Percentiles rank a stretch among this genome's conserved stretches.
Conservation (phyloP, 2,329 filamentous ascomycete species). For the Aureobasidium sp. region DNA sequence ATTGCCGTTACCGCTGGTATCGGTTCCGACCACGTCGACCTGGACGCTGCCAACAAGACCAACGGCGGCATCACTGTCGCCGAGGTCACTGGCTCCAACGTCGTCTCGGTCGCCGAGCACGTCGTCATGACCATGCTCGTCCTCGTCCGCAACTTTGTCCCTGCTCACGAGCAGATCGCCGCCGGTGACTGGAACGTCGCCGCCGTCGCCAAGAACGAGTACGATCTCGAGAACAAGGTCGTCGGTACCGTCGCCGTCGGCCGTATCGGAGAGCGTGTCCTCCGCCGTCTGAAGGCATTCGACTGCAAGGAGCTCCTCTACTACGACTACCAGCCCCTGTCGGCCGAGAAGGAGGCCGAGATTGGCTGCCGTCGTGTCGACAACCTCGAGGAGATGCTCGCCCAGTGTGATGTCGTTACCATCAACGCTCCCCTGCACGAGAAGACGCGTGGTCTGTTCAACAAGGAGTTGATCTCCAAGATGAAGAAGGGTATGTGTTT, state of each 20-base stretch:
- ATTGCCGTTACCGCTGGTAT: conserved; percentile 94
- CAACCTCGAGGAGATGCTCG: conserved; percentile 82
- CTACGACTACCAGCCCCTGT: conserved; percentile 97
- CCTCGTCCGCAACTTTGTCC: conserved; percentile 96
- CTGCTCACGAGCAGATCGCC: conserved; percentile 88
- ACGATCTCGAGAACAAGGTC: conserved; percentile 92
- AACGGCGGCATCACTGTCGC: conserved; percentile 96
- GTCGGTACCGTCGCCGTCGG: conserved; percentile 96
- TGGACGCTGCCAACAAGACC: conserved; percentile 94
- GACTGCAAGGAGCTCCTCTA: conserved; percentile 99
- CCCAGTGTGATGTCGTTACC: conserved; percentile 92
- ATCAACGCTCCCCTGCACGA: conserved; percentile 99
- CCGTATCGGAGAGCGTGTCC: conserved; percentile 95
- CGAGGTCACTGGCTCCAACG: conserved; percentile 96
- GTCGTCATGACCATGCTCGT: conserved; percentile 97
- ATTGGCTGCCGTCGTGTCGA: conserved; percentile 90
- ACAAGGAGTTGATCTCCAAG: conserved; percentile 97
- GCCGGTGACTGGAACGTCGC: conserved; percentile 92
- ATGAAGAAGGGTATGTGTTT: conserved; percentile 78
- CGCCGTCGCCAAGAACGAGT: conserved; percentile 95
- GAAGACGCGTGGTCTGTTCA: conserved; percentile 92
- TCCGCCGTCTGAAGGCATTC: conserved; percentile 91
- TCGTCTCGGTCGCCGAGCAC: conserved; percentile 97
- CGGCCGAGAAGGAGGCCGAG: conserved; percentile 78
- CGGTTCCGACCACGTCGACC: conserved; percentile 95